Base-by-base conservation (phyloP, 1,284 basidiomycete species). In the Anthracocystis panici-leucophaei region DNA sequence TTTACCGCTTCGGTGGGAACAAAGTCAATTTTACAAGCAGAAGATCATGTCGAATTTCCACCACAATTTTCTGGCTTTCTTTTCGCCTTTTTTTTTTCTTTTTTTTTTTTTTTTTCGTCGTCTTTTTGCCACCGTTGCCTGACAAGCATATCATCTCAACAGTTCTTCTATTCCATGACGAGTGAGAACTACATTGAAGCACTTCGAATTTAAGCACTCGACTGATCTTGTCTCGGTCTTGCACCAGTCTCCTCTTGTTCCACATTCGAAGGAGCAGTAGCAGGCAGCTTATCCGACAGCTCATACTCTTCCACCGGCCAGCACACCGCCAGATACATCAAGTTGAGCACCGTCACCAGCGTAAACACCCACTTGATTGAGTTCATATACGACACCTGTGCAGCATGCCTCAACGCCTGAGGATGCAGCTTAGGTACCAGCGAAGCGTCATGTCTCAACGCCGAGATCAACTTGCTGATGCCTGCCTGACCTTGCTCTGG, bases 311-410 rank as follows among this genome's bases (percentile, higher is more conserved):
- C 60, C 3, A 72, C 64, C 27, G 56, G 56, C 64, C 64, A 72
- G 52, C 73, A 67, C 16, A 66, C 58, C 1, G 68, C 33, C 18
- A 81, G 18, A 18, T 73, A 73, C 27, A 67, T 16, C 21, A 92
- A 80, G 0, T 91, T 91, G 40, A 91, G 65, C 89, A 88, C 82
- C 91, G 91, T 89, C 5, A 92, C 91, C 79, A 91, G 91, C 67
- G 93, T 89, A 87, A 97, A 98, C 57, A 96, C 93, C 72, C 90
- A 89, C 79, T 90, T 90, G 78, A 97, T 88, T 51, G 93, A 92
- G 78, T 90, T 89, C 53, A 91, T 90, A 86, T 97, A 98, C 0
- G 93, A 92, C 71, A 89, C 88, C 57, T 93, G 89, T 0, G 94
- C 96, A 42, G 91, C 91, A 72, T 89, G 86, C 79, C 88, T 89